These are phyloP conservation scores for Citeromyces siamensis DNA, from an alignment of 1,139 yeast species.

Conservation along the genomic window DNA sequence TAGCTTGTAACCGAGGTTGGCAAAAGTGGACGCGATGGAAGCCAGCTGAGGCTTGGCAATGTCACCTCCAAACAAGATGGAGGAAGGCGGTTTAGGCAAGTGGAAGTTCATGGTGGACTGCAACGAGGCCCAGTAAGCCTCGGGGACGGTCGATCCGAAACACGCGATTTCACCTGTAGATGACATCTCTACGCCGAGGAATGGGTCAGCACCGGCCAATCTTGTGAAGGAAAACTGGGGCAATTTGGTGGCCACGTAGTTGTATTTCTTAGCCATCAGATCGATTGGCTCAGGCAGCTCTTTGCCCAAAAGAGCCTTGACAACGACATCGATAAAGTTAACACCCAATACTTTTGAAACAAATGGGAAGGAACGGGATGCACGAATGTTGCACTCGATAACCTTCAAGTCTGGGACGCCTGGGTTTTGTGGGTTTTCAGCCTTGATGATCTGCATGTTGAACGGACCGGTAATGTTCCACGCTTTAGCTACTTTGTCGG, in stretches of 20 bases:
- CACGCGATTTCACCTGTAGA: slow-evolving; percentile 98
- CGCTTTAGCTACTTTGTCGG: slow-evolving; percentile 94
- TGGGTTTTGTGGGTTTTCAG: slow-evolving; percentile 30
- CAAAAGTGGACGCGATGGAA: slow-evolving; percentile 54
- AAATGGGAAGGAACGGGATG: slow-evolving; percentile 97
- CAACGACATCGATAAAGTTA: slow-evolving; percentile 91
- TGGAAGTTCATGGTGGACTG: slow-evolving; percentile 96
- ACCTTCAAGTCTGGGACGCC: slow-evolving; percentile 60
- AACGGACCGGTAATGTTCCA: slow-evolving; percentile 96
- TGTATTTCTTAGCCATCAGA: slow-evolving; percentile 47
- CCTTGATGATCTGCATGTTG: slow-evolving; percentile 79
- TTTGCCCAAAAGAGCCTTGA: slow-evolving; percentile 69
- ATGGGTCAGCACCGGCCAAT: slow-evolving; percentile 98
- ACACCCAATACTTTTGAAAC: slow-evolving; percentile 97
- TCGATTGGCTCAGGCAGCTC: slow-evolving; percentile 59
- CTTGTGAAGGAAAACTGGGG: slow-evolving; percentile 98
- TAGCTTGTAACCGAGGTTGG: slow-evolving; percentile 70
- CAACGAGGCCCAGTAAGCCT: slow-evolving; percentile 96
- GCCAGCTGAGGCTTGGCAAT: slow-evolving; percentile 59
- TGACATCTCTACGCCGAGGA: slow-evolving; percentile 97
- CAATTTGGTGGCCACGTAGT: slow-evolving; percentile 90
- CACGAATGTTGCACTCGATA: slow-evolving; percentile 97
- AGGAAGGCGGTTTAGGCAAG: slow-evolving; percentile 82
- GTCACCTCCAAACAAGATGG: slow-evolving; percentile 92
- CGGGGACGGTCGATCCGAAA: slow-evolving; percentile 73